Evolutionary conservation across 441 rosid species (phyloP), one percentile per base, ranked within the genome.

Genomic region (Gossypium gossypioides): DNA sequence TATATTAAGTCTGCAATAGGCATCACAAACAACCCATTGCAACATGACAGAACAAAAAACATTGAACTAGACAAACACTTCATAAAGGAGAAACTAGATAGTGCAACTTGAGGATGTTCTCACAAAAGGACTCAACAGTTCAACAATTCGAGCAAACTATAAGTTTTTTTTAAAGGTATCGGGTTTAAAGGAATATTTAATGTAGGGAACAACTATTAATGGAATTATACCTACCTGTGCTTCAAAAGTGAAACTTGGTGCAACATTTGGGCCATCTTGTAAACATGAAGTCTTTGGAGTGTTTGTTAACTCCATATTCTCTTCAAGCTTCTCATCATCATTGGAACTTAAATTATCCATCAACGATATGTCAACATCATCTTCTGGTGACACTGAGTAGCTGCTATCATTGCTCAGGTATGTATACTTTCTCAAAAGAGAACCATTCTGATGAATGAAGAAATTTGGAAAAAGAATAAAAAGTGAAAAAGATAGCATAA

Each of bases 321-420:
- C 86, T 74, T 61, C 77, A 76, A 60, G 79, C 78, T 54, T 74
- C 75, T 82, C 82, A 48, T 87, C 86, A 66, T 78, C 80, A 59
- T 81, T 85, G 77, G 85, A 69, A 25, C 84, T 79, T 69, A 79
- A 73, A 64, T 82, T 83, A 67, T 92, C 96, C 68, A 84, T 75
- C 82, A 89, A 81, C 51, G 81, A 82, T 69, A 96, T 82, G 64
- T 90, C 87, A 72, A 96, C 99, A 72, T 91, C 96, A 85, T 96
- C 99, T 77, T 96, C 97, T 21, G 68, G 57, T 46, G 93, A 86
- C 68, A 87, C 81, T 29, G 97, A 81, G 83, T 91, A 96, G 86
- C 95, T 89, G 88, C 99, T 93, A 74, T 88, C 96, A 66, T 87
- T 93, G 76, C 97, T 86, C 91, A 96, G 84, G 88, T 90, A 90